These are phyloP conservation scores for Gymnopilus dilepis DNA, from an alignment of 768 basidiomycete genomes.

Conservation along the genomic window DNA sequence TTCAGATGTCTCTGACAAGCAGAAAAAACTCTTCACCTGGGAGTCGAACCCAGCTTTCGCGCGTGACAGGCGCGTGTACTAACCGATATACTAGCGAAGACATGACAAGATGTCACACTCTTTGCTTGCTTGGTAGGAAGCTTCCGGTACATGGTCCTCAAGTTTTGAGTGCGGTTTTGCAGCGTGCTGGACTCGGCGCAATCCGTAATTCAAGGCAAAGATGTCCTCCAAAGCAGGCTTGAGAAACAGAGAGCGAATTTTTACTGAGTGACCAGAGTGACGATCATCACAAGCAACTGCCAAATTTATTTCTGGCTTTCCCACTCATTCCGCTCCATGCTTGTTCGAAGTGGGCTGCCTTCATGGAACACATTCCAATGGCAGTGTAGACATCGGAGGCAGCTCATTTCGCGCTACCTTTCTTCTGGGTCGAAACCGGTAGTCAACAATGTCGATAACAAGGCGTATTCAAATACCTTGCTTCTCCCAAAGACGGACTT, in stretches of 20 bases:
- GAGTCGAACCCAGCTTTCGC: conserved; percentile 32
- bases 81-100: not conserved
- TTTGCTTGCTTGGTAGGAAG: not conserved
- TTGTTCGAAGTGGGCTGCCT: conserved; percentile 19
- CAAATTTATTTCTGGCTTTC: no score
- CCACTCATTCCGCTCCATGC: conserved; percentile 18
- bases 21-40: conserved; percentile 21
- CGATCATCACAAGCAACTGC: no score
- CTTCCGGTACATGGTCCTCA: no score
- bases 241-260: no score
- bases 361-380: conserved; percentile 20
- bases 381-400: conserved; percentile 16
- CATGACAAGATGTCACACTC: no score
- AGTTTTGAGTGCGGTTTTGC: no score
- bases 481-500: conserved; percentile 84
- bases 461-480: conserved; percentile 61
- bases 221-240: no score
- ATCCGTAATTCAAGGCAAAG: no score
- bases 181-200: no score
- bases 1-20: not conserved
- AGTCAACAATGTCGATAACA: conserved; percentile 33
- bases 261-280: no score
- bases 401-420: conserved; percentile 17
- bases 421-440: conserved; percentile 11
- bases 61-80: conserved; percentile 27